Evolutionary conservation across 164 flowering plant genomes (phyloP).

Genomic region (Berberis thunbergii): DNA sequence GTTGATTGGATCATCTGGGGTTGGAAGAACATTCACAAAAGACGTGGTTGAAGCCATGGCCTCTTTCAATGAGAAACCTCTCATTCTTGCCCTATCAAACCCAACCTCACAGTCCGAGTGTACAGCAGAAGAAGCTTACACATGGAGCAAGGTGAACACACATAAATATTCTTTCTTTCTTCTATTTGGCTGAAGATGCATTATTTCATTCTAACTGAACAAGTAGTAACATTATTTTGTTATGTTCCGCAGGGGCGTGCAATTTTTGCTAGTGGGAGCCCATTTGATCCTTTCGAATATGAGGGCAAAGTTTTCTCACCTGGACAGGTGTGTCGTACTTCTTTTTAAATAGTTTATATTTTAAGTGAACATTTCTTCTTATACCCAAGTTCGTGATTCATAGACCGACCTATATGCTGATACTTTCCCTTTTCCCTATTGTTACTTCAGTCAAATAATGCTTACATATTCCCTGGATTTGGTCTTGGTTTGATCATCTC

Average conservation of each 20-base stretch:
- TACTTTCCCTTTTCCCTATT: not conserved
- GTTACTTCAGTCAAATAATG: slow-evolving; percentile 69
- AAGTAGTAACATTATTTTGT: not conserved
- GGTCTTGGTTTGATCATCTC: slow-evolving; percentile 87
- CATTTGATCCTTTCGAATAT: slow-evolving; percentile 85
- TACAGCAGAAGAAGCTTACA: slow-evolving; percentile 91
- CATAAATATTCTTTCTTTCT: not conserved
- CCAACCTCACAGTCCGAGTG: slow-evolving; percentile 96
- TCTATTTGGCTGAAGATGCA: not conserved
- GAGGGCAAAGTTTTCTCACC: slow-evolving; percentile 55
- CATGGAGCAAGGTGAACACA: slow-evolving; percentile 64
- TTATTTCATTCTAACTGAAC: not conserved
- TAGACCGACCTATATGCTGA: slow-evolving; percentile 2
- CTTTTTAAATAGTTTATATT: not conserved
- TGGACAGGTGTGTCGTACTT: slow-evolving; percentile 57
- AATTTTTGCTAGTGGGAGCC: slow-evolving; percentile 92
- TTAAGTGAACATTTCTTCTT: not conserved
- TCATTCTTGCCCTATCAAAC: slow-evolving; percentile 86
- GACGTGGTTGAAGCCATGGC: slow-evolving; percentile 87
- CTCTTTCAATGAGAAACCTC: slow-evolving; percentile 77
- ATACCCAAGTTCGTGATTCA: not conserved
- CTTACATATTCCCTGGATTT: slow-evolving; percentile 94
- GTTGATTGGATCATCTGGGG: slow-evolving; percentile 82
- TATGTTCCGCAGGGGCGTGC: slow-evolving; percentile 63
- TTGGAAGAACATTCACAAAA: slow-evolving; percentile 69